phyloP scores from a whole-genome alignment of 495 filamentous ascomycete genomes.

The Podospora appendiculata region DNA sequence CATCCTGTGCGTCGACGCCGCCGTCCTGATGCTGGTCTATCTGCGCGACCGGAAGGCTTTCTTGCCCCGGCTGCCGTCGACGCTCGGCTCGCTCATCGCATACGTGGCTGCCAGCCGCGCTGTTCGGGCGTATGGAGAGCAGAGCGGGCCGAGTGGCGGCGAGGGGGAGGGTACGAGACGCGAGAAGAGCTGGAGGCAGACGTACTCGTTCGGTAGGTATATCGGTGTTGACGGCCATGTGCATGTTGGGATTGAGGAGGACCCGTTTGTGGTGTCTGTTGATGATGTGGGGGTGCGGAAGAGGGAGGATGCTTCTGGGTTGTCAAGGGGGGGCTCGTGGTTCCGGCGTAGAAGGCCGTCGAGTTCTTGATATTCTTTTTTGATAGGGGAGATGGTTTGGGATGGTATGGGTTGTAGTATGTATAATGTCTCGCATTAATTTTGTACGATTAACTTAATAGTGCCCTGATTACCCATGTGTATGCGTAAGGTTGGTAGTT shows the following conservation, averaged over 20 bases:
- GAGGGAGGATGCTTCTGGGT: not conserved
- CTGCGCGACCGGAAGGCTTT: slow-evolving; percentile 15
- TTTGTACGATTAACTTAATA: no score
- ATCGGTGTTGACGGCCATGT: slow-evolving; percentile 33
- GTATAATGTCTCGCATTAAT: no score
- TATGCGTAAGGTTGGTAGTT: no score
- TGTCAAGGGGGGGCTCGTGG: not conserved
- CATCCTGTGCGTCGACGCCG: slow-evolving; percentile 25
- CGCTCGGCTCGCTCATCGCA: slow-evolving; percentile 28
- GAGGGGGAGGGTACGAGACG: not conserved
- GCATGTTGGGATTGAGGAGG: slow-evolving; percentile 36
- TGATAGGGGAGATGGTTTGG: no score
- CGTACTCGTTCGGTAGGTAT: slow-evolving; percentile 34
- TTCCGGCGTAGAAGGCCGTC: not conserved
- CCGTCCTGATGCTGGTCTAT: slow-evolving; percentile 29
- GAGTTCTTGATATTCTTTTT: not conserved
- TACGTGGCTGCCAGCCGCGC: slow-evolving; percentile 20
- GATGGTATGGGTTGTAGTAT: no score
- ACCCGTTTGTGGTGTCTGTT: slow-evolving; percentile 23
- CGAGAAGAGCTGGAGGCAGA: not conserved
- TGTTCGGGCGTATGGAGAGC: slow-evolving; percentile 10
- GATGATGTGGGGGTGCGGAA: not conserved
- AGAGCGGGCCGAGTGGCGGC: not conserved
- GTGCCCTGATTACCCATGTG: no score
- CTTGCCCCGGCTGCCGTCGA: slow-evolving; percentile 32